Percentiles rank a stretch among this genome's conserved stretches.
Evolutionary conservation across 108 stramenopile species (phyloP).

Genomic region (Skeletonema tropicum): DNA sequence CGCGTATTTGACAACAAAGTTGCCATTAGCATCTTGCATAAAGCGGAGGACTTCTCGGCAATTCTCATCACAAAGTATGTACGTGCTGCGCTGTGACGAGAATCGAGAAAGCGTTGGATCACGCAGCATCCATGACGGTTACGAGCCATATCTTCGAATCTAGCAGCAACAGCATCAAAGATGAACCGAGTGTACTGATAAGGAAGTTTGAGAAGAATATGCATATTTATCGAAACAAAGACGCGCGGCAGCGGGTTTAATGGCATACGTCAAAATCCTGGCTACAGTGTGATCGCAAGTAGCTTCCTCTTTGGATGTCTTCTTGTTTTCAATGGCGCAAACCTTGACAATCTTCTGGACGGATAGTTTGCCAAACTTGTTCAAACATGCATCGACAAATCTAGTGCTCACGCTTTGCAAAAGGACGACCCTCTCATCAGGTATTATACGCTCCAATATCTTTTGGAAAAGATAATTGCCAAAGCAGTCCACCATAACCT

Average conservation of each 20-base stretch:
- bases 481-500: conserved; percentile 97
- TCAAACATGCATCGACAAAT: conserved; percentile 94
- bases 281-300: conserved; percentile 69
- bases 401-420: conserved; percentile 83
- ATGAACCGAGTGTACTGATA: conserved; percentile 90
- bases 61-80: conserved; percentile 88
- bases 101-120: conserved; percentile 96
- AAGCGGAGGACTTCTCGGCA: conserved; percentile 90
- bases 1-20: conserved; percentile 93
- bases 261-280: conserved; percentile 76
- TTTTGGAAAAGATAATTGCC: conserved; percentile 99
- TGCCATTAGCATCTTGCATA: conserved; percentile 96
- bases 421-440: conserved; percentile 84
- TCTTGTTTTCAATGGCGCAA: conserved; percentile 68
- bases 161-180: conserved; percentile 91
- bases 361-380: conserved; percentile 95
- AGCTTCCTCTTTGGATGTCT: conserved; percentile 8
- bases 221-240: conserved; percentile 97
- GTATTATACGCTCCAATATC: conserved; percentile 91
- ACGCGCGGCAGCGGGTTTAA: conserved; percentile 92
- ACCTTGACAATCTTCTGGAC: conserved; percentile 98
- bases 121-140: conserved; percentile 99
- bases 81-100: conserved; percentile 83
- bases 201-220: conserved; percentile 91
- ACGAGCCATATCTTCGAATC: conserved; percentile 92